Conservation (phyloP, 441 rosid species). For the California macrophylla region DNA sequence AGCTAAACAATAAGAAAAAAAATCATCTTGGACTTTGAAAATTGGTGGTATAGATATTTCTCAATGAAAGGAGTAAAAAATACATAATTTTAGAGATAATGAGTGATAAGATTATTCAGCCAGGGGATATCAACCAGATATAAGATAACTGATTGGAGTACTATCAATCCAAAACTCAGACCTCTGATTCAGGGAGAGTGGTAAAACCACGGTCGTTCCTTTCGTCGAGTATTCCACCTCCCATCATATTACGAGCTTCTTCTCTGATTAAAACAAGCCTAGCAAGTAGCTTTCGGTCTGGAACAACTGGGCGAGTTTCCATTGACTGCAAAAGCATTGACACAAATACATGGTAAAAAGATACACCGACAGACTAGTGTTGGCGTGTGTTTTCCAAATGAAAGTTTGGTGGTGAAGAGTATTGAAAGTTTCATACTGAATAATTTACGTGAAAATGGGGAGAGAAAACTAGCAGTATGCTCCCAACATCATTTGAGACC, state of each 20-base stretch:
- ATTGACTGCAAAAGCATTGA: constrained; percentile 44
- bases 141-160: background rate
- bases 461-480: background rate
- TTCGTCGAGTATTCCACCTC: constrained; percentile 91
- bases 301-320: constrained; percentile 79
- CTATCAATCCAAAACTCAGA: constrained; percentile 19
- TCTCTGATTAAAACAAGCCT: constrained; percentile 89
- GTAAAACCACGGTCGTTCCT: constrained; percentile 89
- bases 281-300: constrained; percentile 78
- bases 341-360: background rate
- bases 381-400: background rate
- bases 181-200: constrained; percentile 94
- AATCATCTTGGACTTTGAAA: background rate
- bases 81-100: background rate
- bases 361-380: background rate
- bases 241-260: constrained; percentile 94
- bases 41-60: background rate
- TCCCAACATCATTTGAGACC: background rate
- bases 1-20: constrained; percentile 6
- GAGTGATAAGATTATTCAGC: background rate
- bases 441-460: background rate
- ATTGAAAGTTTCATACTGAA: background rate
- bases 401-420: background rate
- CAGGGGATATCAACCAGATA: constrained; percentile 7
- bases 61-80: background rate